These are phyloP conservation scores for Leccinum pellstonianum DNA, from an alignment of 768 basidiomycete genomes.

Conservation along the genomic window DNA sequence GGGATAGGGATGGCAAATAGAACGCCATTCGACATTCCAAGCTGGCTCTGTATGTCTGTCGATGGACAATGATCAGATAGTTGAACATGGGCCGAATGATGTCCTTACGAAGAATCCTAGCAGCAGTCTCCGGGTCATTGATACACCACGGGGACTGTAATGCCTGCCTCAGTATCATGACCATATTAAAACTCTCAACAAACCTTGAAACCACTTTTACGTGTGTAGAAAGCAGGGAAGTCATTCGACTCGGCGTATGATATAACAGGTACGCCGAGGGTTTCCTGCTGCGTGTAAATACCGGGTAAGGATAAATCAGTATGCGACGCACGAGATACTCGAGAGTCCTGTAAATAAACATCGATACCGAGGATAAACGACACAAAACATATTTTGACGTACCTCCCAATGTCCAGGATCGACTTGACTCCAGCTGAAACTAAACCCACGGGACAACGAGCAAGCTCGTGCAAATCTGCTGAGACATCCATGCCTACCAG, in stretches of 20 bases:
- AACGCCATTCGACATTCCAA: conserved; percentile 74
- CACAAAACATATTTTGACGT: not conserved
- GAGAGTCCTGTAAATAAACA: conserved; percentile 53
- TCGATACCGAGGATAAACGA: conserved; percentile 2
- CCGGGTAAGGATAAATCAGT: not conserved
- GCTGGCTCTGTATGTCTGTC: conserved; percentile 64
- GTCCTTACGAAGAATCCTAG: conserved; percentile 69
- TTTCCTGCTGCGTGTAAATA: conserved; percentile 59
- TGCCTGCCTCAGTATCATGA: not conserved
- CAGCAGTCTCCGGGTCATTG: conserved; percentile 61
- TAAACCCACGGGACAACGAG: conserved; percentile 86
- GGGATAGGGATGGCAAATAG: conserved; percentile 92
- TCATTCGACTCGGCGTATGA: conserved; percentile 72
- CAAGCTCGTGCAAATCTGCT: conserved; percentile 87
- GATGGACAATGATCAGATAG: not conserved
- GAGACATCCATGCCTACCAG: conserved; percentile 91
- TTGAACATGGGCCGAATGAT: not conserved
- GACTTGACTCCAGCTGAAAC: conserved; percentile 94
- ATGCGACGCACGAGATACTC: conserved; percentile 64
- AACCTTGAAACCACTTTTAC: conserved; percentile 75
- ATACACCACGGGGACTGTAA: conserved; percentile 78
- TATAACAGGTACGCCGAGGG: conserved; percentile 88
- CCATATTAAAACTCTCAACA: not conserved
- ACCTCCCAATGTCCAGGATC: conserved; percentile 90
- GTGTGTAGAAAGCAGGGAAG: conserved; percentile 94